phyloP scores from a whole-genome alignment of 495 filamentous ascomycete species.

The Penicillium goetzii region DNA sequence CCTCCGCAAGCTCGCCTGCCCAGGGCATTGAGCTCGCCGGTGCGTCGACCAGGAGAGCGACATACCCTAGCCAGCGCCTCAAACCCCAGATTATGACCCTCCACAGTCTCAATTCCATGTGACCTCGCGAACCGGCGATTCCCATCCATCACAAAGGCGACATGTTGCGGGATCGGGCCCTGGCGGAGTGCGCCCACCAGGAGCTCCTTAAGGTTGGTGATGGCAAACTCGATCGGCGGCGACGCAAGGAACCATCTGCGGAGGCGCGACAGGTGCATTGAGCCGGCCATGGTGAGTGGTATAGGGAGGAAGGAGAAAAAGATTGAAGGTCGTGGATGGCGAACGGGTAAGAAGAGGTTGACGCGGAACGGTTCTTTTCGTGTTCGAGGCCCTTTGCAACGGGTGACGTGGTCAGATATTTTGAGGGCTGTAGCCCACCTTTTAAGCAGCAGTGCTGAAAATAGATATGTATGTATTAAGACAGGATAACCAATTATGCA shows the following conservation, averaged over 20 bases:
- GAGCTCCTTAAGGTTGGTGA: slow-evolving; percentile 71
- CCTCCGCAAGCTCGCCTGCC: neutral
- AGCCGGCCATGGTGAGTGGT: slow-evolving; percentile 45
- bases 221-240: slow-evolving; percentile 83
- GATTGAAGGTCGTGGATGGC: slow-evolving; percentile 4
- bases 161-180: slow-evolving; percentile 89
- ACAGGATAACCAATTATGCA: neutral
- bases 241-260: slow-evolving; percentile 88
- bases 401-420: slow-evolving; percentile 30
- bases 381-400: slow-evolving; percentile 8
- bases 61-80: slow-evolving; percentile 84
- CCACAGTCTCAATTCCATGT: slow-evolving; percentile 92
- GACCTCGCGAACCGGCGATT: slow-evolving; percentile 88
- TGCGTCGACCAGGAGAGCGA: slow-evolving; percentile 1
- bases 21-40: slow-evolving; percentile 14
- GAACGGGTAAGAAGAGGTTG: slow-evolving; percentile 15
- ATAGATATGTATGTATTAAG: neutral
- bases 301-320: slow-evolving; percentile 3
- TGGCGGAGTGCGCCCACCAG: slow-evolving; percentile 86
- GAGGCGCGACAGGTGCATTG: slow-evolving; percentile 70
- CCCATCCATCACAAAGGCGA: slow-evolving; percentile 98
- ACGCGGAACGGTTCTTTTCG: slow-evolving; percentile 4
- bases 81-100: slow-evolving; percentile 96
- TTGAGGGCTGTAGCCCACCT: neutral
- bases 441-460: neutral